Evolutionary conservation across 768 basidiomycete genomes (phyloP).

Genomic region (Panellus pusillus): DNA sequence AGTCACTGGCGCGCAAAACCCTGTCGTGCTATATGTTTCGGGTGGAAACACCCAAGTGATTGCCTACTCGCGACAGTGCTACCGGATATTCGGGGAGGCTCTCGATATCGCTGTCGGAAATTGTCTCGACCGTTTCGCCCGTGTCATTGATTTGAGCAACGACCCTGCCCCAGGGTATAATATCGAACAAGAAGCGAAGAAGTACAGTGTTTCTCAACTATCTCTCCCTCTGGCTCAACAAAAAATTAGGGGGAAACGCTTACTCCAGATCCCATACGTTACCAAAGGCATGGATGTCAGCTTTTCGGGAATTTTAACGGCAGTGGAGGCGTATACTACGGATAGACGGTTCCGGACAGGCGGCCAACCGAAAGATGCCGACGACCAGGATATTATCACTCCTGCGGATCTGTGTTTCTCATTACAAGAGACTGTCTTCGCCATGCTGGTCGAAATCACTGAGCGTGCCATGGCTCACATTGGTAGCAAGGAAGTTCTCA

Average conservation of each 20-base stretch:
- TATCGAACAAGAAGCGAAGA: constrained; percentile 94
- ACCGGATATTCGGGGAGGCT: constrained; percentile 98
- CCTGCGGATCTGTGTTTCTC: constrained; percentile 97
- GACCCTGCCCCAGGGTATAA: constrained; percentile 97
- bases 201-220: constrained; percentile 43
- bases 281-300: constrained; percentile 99
- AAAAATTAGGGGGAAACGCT: constrained; percentile 68
- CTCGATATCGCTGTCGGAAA: constrained; percentile 99
- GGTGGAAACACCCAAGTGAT: constrained; percentile 99
- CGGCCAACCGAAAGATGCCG: constrained; percentile 35
- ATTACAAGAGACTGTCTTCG: constrained; percentile 93
- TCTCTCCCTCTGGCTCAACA: neutral
- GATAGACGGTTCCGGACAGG: constrained; percentile 80
- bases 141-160: constrained; percentile 92
- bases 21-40: constrained; percentile 96
- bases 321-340: constrained; percentile 81
- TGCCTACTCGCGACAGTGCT: constrained; percentile 95
- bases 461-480: constrained; percentile 99
- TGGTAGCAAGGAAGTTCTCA: constrained; percentile 91
- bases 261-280: constrained; percentile 86
- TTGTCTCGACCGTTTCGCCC: constrained; percentile 94
- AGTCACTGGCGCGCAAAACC: constrained; percentile 92
- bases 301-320: constrained; percentile 89
- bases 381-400: constrained; percentile 74
- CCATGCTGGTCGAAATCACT: constrained; percentile 99